phyloP scores from a whole-genome alignment of 176 grass and related monocot genomes.

The Eremochloa ophiuroides region DNA sequence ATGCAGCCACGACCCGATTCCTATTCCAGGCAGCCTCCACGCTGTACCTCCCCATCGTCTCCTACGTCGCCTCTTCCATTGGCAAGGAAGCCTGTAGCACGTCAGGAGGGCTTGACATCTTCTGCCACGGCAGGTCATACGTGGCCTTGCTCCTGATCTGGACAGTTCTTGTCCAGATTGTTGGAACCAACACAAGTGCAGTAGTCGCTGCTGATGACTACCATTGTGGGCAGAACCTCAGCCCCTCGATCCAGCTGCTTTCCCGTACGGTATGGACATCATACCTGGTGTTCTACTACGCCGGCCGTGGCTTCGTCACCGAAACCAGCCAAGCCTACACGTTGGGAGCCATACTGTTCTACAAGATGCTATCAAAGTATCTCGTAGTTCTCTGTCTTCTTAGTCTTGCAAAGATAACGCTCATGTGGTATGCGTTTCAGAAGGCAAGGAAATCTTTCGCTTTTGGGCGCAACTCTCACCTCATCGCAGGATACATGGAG shows the following conservation, averaged over 20 bases:
- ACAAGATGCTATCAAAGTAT: not conserved
- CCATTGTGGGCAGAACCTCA: not conserved
- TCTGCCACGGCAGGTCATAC: not conserved
- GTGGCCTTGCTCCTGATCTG: not conserved
- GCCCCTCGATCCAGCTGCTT: not conserved
- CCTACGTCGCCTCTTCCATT: not conserved
- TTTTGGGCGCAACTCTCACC: not conserved
- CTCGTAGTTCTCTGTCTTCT: not conserved
- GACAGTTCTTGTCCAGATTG: constrained; percentile 17
- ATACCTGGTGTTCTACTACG: constrained; percentile 6
- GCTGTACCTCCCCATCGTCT: not conserved
- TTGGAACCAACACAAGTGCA: not conserved
- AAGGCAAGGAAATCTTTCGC: not conserved
- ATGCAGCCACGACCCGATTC: not conserved
- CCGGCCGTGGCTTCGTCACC: not conserved
- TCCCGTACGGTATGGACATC: not conserved
- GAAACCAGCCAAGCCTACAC: not conserved
- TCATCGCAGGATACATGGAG: constrained; percentile 9
- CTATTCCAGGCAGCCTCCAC: not conserved
- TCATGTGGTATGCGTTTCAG: too few species aligned
- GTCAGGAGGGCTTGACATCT: not conserved
- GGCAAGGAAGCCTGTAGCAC: not conserved
- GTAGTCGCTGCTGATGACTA: not conserved
- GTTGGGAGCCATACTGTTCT: not conserved
- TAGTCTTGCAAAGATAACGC: not conserved